Conservation (phyloP, 1,284 basidiomycete genomes). For the Trichosporon faecale region DNA sequence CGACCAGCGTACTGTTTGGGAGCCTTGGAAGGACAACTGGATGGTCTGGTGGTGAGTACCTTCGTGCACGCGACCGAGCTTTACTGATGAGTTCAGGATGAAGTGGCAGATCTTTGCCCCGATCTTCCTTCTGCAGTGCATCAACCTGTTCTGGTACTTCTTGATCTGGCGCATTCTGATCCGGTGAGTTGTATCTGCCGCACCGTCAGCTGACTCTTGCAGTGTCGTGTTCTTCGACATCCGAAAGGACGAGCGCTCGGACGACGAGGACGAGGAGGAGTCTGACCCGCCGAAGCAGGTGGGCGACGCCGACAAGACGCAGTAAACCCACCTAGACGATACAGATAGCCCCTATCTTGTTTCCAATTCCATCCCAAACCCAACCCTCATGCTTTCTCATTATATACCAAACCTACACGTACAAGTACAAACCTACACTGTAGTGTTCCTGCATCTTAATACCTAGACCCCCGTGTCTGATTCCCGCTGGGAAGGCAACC, state of each 20-base stretch:
- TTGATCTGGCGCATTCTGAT: constrained; percentile 68
- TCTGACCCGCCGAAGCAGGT: constrained; percentile 25
- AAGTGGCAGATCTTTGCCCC: constrained; percentile 75
- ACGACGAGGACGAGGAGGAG: constrained; percentile 53
- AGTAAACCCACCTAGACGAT: constrained; percentile 9
- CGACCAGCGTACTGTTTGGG: constrained; percentile 53
- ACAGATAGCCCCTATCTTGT: neutral
- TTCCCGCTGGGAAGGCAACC: neutral
- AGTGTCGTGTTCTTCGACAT: constrained; percentile 45
- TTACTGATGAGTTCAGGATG: constrained; percentile 56
- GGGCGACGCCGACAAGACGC: constrained; percentile 22
- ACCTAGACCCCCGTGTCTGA: neutral
- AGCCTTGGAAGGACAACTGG: constrained; percentile 65
- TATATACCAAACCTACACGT: neutral
- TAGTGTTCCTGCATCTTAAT: constrained; percentile 6
- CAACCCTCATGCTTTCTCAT: neutral
- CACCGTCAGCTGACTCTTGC: neutral
- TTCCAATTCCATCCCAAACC: neutral
- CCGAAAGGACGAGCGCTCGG: constrained; percentile 54
- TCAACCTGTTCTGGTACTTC: constrained; percentile 90
- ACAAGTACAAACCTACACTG: neutral
- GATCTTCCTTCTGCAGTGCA: constrained; percentile 68
- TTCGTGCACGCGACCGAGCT: neutral
- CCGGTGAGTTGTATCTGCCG: constrained; percentile 51
- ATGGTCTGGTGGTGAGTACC: constrained; percentile 60